Evolutionary conservation across 2,329 filamentous ascomycete genomes (phyloP).

Genomic region (Remersonia thermophila): DNA sequence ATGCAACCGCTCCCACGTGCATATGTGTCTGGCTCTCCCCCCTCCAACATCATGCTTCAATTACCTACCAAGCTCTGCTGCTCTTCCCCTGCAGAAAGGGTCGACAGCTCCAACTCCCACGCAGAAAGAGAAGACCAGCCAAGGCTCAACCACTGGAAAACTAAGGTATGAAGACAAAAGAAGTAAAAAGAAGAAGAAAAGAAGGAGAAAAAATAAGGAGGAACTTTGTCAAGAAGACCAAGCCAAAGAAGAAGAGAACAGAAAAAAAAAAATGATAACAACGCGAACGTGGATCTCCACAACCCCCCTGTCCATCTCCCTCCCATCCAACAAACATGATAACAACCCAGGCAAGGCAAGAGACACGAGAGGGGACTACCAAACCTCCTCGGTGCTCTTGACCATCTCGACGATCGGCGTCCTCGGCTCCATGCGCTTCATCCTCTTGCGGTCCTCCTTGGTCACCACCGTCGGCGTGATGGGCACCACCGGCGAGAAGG

Average conservation of each 20-base stretch:
- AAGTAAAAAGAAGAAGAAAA: background rate
- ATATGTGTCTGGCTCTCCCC: no score
- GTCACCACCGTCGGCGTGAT: constrained; percentile 66
- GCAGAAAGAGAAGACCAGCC: no score
- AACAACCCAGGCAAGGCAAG: background rate
- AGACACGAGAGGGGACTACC: constrained; percentile 30
- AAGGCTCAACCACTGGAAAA: no score
- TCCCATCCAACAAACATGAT: no score
- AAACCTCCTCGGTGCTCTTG: constrained; percentile 48
- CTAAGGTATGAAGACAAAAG: no score
- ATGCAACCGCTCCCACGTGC: no score
- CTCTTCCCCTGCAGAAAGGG: no score
- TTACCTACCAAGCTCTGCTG: no score
- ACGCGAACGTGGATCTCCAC: background rate
- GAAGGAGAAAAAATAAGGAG: background rate
- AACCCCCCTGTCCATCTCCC: background rate
- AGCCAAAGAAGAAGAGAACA: constrained; percentile 2
- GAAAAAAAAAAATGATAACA: background rate
- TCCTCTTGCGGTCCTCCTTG: constrained; percentile 56
- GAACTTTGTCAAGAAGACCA: no score
- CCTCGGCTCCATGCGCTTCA: constrained; percentile 51
- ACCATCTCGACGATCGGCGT: constrained; percentile 53
- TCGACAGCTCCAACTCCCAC: no score
- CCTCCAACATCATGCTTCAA: no score
- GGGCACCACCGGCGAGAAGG: constrained; percentile 61